Base-by-base conservation (phyloP, 2,329 filamentous ascomycete species). In the Fusarium sp. region DNA sequence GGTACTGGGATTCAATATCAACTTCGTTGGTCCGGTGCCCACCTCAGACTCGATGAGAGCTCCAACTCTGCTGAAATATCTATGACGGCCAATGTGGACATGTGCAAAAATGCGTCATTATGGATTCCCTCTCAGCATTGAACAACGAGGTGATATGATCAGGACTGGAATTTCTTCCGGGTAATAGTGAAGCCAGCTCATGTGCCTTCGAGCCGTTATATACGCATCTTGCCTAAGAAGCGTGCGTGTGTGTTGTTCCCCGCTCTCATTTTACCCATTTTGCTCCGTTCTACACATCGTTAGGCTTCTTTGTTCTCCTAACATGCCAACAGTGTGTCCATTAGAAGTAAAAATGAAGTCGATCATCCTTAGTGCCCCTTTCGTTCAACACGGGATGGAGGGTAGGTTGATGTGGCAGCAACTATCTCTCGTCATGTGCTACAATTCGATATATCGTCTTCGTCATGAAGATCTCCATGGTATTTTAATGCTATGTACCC, bases 381-480 rank as follows among this genome's bases (percentile, higher is more conserved):
- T 42, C 23, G 27, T 40, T 38, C 32, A 14, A 54, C 23, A 23
- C 20, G 18, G 38, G 38, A 48, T 52, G 48, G 54, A 46, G 48
- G 48, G 33, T 33, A 13, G n/a, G 37, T 32, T 18, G 27, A 50
- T 42, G 32, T 26, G 30, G 38, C 37, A 57, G 66, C 61, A 53
- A 48, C 30, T 53, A 41, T 53, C 35, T 38, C 41, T 48, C 44
- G 49, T 60, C 60, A 71, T 71, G 63, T 71, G 45, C 56, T 45
- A 10, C 26, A 33, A 26, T 52, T 15, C 6, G 17, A 9, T 33
- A 52, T 41, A 64, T 65, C 35, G 59, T 61, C 45, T 40, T 66
- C 65, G 62, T 64, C 60, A 72, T 61, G 56, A 23, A 27, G 56
- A 17, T 55, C 18, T 35, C 32, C 30, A 35, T 26, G 12, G 23